phyloP scores from a whole-genome alignment of 202 grass and related monocot species.

The Elaeis oleifera region DNA sequence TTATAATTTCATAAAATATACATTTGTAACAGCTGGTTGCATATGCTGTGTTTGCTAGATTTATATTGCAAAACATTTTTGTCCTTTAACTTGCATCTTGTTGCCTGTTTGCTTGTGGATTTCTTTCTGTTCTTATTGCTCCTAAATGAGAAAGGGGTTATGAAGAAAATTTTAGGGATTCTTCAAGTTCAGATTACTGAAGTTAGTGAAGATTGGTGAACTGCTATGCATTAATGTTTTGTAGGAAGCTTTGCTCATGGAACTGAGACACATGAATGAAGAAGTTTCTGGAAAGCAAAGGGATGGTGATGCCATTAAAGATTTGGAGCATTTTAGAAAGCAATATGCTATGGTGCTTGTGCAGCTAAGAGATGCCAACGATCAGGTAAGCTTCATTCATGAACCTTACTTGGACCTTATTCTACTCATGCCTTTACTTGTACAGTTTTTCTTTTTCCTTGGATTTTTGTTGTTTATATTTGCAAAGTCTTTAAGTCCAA shows the following conservation, averaged over 20 bases:
- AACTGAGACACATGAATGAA: slow-evolving; percentile 97
- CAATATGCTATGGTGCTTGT: slow-evolving; percentile 97
- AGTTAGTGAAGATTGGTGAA: too few relatives aligned
- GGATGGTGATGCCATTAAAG: slow-evolving; percentile 64
- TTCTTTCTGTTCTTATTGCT: too few relatives aligned
- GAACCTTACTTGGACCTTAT: background rate
- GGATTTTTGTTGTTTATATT: too few relatives aligned
- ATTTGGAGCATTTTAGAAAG: slow-evolving; percentile 82
- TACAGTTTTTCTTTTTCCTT: slow-evolving; percentile 4
- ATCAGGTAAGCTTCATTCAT: slow-evolving; percentile 45
- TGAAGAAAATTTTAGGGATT: too few relatives aligned
- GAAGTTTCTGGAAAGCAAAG: slow-evolving; percentile 88
- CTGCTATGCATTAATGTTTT: background rate
- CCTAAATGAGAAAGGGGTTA: too few relatives aligned
- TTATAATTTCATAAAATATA: too few relatives aligned
- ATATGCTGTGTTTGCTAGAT: too few relatives aligned
- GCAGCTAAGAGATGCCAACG: slow-evolving; percentile 90
- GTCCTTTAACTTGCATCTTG: too few relatives aligned
- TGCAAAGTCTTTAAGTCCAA: background rate
- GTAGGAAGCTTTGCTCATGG: slow-evolving; percentile 85
- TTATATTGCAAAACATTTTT: too few relatives aligned
- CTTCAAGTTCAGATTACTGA: too few relatives aligned
- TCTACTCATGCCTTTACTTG: background rate
- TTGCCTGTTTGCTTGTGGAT: too few relatives aligned
- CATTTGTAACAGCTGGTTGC: too few relatives aligned